phyloP scores from a whole-genome alignment of 352 stramenopile species.

The Phytopythium chamaehyphon region DNA sequence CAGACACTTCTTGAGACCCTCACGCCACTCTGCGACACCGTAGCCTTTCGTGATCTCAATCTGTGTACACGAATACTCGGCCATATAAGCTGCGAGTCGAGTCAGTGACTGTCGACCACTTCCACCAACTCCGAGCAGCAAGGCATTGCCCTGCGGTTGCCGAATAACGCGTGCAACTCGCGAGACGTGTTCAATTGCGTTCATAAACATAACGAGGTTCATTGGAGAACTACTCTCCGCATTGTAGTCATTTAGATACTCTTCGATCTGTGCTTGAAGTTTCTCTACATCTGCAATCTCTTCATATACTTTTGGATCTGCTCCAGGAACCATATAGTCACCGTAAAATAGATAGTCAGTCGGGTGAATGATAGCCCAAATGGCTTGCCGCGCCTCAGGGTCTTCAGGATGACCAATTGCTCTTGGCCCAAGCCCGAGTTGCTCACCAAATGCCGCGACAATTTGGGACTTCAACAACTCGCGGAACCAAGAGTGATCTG shows the following conservation, averaged over 20 bases:
- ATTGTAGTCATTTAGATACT: slow-evolving; percentile 90
- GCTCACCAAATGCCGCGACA: slow-evolving; percentile 44
- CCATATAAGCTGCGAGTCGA: slow-evolving; percentile 91
- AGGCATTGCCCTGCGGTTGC: slow-evolving; percentile 84
- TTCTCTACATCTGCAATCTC: slow-evolving; percentile 85
- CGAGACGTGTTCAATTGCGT: slow-evolving; percentile 84
- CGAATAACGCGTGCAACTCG: slow-evolving; percentile 79
- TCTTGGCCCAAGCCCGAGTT: neutral
- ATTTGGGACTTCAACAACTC: slow-evolving; percentile 64
- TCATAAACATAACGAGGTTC: slow-evolving; percentile 87
- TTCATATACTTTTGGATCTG: slow-evolving; percentile 85
- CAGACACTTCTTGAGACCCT: slow-evolving; percentile 91
- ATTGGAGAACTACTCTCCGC: slow-evolving; percentile 89
- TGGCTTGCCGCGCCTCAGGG: neutral
- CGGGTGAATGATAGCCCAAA: slow-evolving; percentile 8
- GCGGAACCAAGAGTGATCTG: slow-evolving; percentile 91
- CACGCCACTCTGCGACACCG: slow-evolving; percentile 89
- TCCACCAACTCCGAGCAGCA: slow-evolving; percentile 91
- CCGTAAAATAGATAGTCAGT: slow-evolving; percentile 75
- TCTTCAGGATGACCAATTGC: slow-evolving; percentile 1
- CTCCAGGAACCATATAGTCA: slow-evolving; percentile 77
- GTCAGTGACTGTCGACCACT: slow-evolving; percentile 92
- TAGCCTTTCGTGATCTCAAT: slow-evolving; percentile 96
- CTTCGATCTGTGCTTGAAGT: slow-evolving; percentile 82
- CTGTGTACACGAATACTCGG: slow-evolving; percentile 91